Conservation (phyloP, 352 stramenopile species). For the Paralagenidium karlingii region DNA sequence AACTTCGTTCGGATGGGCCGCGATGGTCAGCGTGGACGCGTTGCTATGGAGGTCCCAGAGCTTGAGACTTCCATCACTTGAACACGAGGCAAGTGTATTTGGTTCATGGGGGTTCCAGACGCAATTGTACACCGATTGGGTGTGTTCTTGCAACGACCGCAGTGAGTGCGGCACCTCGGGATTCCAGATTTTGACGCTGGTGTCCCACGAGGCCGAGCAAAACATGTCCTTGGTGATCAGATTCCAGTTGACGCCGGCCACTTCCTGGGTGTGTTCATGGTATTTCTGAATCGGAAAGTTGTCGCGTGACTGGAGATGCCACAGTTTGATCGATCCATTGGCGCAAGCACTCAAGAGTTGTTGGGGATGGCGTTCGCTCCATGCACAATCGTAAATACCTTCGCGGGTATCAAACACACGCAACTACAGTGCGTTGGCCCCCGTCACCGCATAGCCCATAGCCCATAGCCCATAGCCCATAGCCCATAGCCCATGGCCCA, state of each 20-base stretch:
- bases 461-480: not conserved
- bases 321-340: slow-evolving; percentile 83
- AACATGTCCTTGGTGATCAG: slow-evolving; percentile 81
- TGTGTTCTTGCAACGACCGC: slow-evolving; percentile 66
- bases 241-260: slow-evolving; percentile 86
- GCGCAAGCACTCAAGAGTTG: slow-evolving; percentile 81
- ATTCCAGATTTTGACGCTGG: slow-evolving; percentile 79
- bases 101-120: slow-evolving; percentile 78
- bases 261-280: slow-evolving; percentile 78
- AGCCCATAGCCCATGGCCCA: too few species aligned
- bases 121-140: slow-evolving; percentile 66
- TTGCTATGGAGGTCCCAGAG: slow-evolving; percentile 66
- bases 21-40: slow-evolving; percentile 29
- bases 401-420: slow-evolving; percentile 84
- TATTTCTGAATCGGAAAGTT: slow-evolving; percentile 82
- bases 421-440: slow-evolving; percentile 17
- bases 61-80: slow-evolving; percentile 57
- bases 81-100: slow-evolving; percentile 58
- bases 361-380: slow-evolving; percentile 79
- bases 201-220: slow-evolving; percentile 78
- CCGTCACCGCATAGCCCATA: not conserved
- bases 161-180: slow-evolving; percentile 59
- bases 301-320: slow-evolving; percentile 80
- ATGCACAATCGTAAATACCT: slow-evolving; percentile 84
- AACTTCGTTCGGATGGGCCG: slow-evolving; percentile 72